Base-by-base conservation (phyloP, 139 green algal species). In the Yamagishiella unicocca region DNA sequence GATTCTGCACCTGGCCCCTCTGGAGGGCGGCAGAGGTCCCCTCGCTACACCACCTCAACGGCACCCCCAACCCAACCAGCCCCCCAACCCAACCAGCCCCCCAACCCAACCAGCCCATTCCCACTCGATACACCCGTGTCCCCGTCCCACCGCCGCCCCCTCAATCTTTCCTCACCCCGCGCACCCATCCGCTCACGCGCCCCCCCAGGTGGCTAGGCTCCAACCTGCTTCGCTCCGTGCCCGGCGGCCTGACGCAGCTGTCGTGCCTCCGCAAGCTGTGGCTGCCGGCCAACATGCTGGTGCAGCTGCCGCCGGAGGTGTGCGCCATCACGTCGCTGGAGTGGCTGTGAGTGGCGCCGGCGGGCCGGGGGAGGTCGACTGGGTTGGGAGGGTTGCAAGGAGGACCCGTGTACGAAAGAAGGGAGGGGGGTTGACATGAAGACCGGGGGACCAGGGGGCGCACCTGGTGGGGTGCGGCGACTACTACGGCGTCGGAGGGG, bases 211-310 rank as follows among this genome's bases (percentile, higher is more conserved):
- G 85, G 86, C 54, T 92, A 67, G 85, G 85, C n/a, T 88, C 58
- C 84, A 92, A 92, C 89, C 88, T 88, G 55, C 78, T 93, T 24
- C 31, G 38, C 35, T 70, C 84, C n/a, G 54, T 93, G 29, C 90
- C 90, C 27, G 61, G 71, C 1, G 61, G 54, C 7, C 6, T 92
- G 9, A 86, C 55, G 31, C 37, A 73, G 25, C 78, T 92, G 61
- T 70, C 64, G 5, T 9, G 21, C 4, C 82, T 93, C 4, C 66
- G 83, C 14, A 82, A 90, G 87, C 90, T 93, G 46, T 89, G 85
- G 85, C 45, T 89, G 43, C 90, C 90, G 3, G 81, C 73, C 85
- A 93, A 93, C 90, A 46, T 78, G 61, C 68, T 93, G 38, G 40
- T 50, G 6, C 45, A 74, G 31, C 74, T 93, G 50, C 90, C 90